Conservation (phyloP, 257 asterid species). For the Solanum chiquidenum region DNA sequence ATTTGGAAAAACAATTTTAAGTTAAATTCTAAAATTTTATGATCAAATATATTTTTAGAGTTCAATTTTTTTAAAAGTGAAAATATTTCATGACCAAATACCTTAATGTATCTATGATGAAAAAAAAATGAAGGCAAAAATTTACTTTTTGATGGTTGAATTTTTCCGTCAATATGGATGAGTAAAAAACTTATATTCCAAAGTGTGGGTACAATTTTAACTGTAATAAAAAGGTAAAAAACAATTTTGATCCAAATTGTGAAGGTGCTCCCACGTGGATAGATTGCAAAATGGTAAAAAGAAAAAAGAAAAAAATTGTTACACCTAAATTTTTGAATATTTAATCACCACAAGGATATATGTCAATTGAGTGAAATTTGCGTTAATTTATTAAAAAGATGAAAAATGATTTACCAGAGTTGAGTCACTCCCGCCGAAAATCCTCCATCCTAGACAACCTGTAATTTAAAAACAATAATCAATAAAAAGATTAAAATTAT, state of each 20-base stretch:
- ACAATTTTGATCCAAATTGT: background rate
- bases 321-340: background rate
- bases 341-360: background rate
- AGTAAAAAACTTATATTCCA: background rate
- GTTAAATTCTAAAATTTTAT: no score
- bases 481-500: background rate
- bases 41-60: background rate
- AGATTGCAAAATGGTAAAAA: background rate
- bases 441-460: slow-evolving; percentile 66
- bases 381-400: background rate
- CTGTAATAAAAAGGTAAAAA: background rate
- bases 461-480: slow-evolving; percentile 4
- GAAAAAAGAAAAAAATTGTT: no score
- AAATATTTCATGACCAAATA: no score
- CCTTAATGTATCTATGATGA: background rate
- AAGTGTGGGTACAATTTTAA: background rate
- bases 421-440: slow-evolving; percentile 73
- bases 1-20: no score
- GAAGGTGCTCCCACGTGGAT: background rate
- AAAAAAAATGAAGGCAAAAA: background rate
- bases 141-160: background rate
- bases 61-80: no score
- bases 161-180: background rate
- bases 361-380: background rate
- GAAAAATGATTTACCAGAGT: slow-evolving; percentile 33